Evolutionary conservation across 768 basidiomycete species (phyloP).

Genomic region (Albatrellus ellisii): DNA sequence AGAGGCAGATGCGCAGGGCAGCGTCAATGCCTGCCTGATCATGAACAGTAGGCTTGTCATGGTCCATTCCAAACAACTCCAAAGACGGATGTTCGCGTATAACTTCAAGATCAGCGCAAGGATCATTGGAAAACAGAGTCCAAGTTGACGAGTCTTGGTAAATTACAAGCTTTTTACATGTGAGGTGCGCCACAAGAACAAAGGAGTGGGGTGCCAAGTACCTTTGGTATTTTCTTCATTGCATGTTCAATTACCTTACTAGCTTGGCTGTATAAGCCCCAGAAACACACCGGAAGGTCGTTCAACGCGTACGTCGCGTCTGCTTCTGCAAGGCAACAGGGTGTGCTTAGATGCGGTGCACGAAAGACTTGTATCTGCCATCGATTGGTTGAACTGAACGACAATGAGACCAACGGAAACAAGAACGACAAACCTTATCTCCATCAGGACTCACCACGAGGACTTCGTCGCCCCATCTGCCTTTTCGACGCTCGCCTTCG

Average conservation of each 20-base stretch:
- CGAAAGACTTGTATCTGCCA: conserved; percentile 30
- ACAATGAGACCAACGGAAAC: neutral
- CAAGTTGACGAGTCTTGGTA: conserved; percentile 26
- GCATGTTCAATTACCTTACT: conserved; percentile 30
- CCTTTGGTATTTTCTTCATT: conserved; percentile 40
- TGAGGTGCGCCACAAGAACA: neutral
- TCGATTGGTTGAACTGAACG: neutral
- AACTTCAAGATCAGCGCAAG: conserved; percentile 32
- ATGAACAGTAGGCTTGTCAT: neutral
- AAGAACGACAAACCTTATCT: conserved; percentile 18
- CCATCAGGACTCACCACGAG: conserved; percentile 30
- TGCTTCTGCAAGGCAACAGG: conserved; percentile 35
- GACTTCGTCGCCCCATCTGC: conserved; percentile 32
- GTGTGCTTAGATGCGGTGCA: conserved; percentile 37
- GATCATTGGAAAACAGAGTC: conserved; percentile 34
- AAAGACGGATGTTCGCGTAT: conserved; percentile 14
- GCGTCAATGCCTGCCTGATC: neutral
- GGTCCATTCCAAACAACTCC: conserved; percentile 6
- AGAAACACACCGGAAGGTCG: conserved; percentile 27
- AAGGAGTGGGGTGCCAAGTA: conserved; percentile 13
- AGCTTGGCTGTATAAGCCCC: conserved; percentile 35
- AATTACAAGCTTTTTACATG: conserved; percentile 25
- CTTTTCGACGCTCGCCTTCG: conserved; percentile 36
- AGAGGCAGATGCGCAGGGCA: conserved; percentile 7
- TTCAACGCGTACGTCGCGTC: conserved; percentile 21